These are phyloP conservation scores for Penicillium waksmanii DNA, from an alignment of 495 filamentous ascomycete genomes.

Conservation along the genomic window DNA sequence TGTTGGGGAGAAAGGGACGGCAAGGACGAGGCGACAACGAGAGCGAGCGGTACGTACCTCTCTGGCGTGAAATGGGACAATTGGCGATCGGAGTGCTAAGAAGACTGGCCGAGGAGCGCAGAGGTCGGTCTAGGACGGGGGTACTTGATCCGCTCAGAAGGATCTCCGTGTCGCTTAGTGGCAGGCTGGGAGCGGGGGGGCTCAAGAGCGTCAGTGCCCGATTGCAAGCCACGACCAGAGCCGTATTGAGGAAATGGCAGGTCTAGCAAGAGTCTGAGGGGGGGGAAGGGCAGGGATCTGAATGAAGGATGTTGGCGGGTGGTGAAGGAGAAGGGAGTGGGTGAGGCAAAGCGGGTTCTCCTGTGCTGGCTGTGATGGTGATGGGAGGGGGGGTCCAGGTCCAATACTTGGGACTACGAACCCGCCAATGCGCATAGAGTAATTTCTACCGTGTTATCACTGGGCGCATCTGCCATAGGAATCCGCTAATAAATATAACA, in stretches of 20 bases:
- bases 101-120: slow-evolving; percentile 17
- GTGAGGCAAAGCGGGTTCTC: slow-evolving; percentile 37
- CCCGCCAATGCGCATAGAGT: background rate
- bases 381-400: slow-evolving; percentile 20
- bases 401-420: too few relatives aligned
- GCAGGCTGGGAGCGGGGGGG: slow-evolving; percentile 42
- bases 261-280: slow-evolving; percentile 1
- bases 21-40: slow-evolving; percentile 6
- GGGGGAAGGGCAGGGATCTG: slow-evolving; percentile 10
- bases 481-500: background rate
- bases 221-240: slow-evolving; percentile 21
- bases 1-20: slow-evolving; percentile 18
- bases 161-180: slow-evolving; percentile 55
- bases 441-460: background rate
- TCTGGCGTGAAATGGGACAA: slow-evolving; percentile 21
- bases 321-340: slow-evolving; percentile 26
- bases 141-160: slow-evolving; percentile 39
- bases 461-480: background rate
- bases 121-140: slow-evolving; percentile 37
- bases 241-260: slow-evolving; percentile 8
- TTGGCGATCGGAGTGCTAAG: slow-evolving; percentile 19
- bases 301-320: slow-evolving; percentile 13
- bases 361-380: slow-evolving; percentile 33
- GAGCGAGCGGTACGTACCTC: slow-evolving; percentile 25
- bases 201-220: slow-evolving; percentile 30